Percentiles rank a stretch among this genome's conserved stretches.
Evolutionary conservation across 2,329 filamentous ascomycete genomes (phyloP).

Genomic region (Epichloe typhina): DNA sequence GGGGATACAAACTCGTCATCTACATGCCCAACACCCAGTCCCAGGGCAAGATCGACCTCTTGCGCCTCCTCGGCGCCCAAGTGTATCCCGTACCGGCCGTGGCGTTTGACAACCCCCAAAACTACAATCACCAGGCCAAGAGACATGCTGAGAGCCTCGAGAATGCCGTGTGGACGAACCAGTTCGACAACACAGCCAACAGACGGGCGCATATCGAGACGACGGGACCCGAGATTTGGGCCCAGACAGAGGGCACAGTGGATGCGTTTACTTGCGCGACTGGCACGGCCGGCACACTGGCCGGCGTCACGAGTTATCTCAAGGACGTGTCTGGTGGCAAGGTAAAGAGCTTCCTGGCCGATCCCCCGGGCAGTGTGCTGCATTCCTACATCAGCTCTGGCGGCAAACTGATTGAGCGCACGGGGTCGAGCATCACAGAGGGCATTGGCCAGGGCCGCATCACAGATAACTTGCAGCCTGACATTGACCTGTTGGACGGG

Average conservation of each 20-base stretch:
- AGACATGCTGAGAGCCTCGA: constrained; percentile 76
- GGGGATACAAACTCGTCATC: constrained; percentile 90
- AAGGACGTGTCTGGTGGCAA: constrained; percentile 68
- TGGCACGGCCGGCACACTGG: constrained; percentile 82
- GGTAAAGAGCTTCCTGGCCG: constrained; percentile 81
- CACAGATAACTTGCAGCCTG: constrained; percentile 84
- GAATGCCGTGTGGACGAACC: constrained; percentile 96
- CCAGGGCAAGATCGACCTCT: constrained; percentile 90
- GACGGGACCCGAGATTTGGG: constrained; percentile 94
- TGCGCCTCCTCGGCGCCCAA: constrained; percentile 82
- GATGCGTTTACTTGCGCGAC: constrained; percentile 95
- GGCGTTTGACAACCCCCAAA: constrained; percentile 84
- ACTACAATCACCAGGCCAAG: constrained; percentile 94
- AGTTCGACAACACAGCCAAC: constrained; percentile 96
- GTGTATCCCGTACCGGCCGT: constrained; percentile 94
- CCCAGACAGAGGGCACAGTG: constrained; percentile 71
- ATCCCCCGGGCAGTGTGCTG: constrained; percentile 85
- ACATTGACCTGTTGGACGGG: constrained; percentile 73
- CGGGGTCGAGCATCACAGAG: constrained; percentile 85
- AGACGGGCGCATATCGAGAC: constrained; percentile 90
- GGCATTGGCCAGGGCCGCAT: constrained; percentile 94
- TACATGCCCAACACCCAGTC: constrained; percentile 99
- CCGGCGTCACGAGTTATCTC: constrained; percentile 75
- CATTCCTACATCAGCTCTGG: constrained; percentile 84
- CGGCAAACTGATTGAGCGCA: constrained; percentile 68